A percentile compares a stretch with the other conserved stretches of the same genome.
These are phyloP conservation scores for Chalara sp. DNA, from an alignment of 2,329 filamentous ascomycete genomes.

Conservation along the genomic window DNA sequence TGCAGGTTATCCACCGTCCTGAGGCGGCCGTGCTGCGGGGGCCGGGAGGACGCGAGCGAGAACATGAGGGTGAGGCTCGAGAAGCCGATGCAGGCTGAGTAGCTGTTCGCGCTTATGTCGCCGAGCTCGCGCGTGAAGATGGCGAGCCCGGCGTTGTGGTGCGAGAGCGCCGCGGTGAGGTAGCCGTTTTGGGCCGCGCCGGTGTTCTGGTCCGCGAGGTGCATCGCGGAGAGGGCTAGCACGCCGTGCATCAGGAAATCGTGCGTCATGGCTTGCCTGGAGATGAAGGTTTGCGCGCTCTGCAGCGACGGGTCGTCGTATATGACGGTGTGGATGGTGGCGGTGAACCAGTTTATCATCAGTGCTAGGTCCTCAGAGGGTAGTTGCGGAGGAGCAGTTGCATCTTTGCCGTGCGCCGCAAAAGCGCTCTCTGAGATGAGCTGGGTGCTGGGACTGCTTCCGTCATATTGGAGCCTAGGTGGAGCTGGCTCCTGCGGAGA, in stretches of 20 bases:
- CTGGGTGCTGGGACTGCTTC: too few species aligned
- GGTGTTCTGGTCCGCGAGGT: constrained; percentile 8
- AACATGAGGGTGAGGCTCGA: constrained; percentile 12
- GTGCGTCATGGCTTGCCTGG: constrained; percentile 15
- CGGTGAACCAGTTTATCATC: constrained; percentile 17
- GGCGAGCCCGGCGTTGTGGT: constrained; percentile 9
- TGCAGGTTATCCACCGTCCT: constrained; percentile 7
- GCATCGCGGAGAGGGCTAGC: constrained; percentile 18
- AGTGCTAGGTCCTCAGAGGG: background rate
- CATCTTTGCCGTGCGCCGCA: too few species aligned
- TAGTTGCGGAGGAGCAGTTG: too few species aligned
- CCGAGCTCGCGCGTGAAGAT: constrained; percentile 5
- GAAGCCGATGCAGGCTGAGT: constrained; percentile 12
- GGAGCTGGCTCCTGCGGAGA: too few species aligned
- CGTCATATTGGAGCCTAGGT: too few species aligned
- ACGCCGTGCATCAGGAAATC: constrained; percentile 17
- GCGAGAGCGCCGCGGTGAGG: constrained; percentile 5
- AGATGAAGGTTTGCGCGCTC: constrained; percentile 11
- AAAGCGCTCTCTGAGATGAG: too few species aligned
- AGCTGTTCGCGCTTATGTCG: constrained; percentile 6
- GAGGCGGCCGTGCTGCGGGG: background rate
- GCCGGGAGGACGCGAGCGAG: constrained; percentile 5
- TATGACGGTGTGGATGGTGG: constrained; percentile 9
- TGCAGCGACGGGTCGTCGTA: constrained; percentile 1
- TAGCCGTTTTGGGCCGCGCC: constrained; percentile 1